These are phyloP conservation scores for Aspergillus cejpii DNA, from an alignment of 2,329 filamentous ascomycete species.

Conservation along the genomic window DNA sequence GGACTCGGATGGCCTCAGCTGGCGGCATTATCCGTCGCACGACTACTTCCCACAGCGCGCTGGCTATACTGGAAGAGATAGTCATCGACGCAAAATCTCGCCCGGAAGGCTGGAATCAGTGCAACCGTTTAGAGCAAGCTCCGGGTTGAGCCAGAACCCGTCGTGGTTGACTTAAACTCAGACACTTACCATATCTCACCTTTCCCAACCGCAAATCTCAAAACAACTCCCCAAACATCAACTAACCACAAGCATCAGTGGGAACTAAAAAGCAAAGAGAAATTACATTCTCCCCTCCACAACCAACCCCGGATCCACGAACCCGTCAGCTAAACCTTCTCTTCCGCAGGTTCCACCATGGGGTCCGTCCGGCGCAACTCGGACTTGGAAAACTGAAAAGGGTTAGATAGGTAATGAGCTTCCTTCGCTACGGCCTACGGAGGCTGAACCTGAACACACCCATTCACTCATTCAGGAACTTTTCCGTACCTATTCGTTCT, in stretches of 20 bases:
- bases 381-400: slow-evolving; percentile 15
- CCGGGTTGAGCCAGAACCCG: slow-evolving; percentile 7
- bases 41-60: slow-evolving; percentile 15
- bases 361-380: slow-evolving; percentile 5
- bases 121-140: slow-evolving; percentile 8
- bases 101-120: slow-evolving; percentile 3
- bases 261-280: no score
- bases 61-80: slow-evolving; percentile 9
- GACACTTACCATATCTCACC: slow-evolving; percentile 32
- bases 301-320: slow-evolving; percentile 42
- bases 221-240: slow-evolving; percentile 50
- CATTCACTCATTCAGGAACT: slow-evolving; percentile 9
- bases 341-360: no score
- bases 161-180: slow-evolving; percentile 17
- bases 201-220: slow-evolving; percentile 43
- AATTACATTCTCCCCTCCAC: slow-evolving; percentile 36
- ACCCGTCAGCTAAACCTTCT: slow-evolving; percentile 34
- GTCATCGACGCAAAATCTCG: slow-evolving; percentile 8
- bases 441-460: slow-evolving; percentile 39
- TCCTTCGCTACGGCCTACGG: slow-evolving; percentile 32
- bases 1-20: slow-evolving; percentile 32
- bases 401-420: slow-evolving; percentile 43
- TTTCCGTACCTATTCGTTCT: slow-evolving; percentile 26
- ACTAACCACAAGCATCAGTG: slow-evolving; percentile 45
- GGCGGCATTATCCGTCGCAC: slow-evolving; percentile 12